Evolutionary conservation across 495 filamentous ascomycete genomes (phyloP), one percentile per base, ranked within the genome.

Genomic region (Massariosphaeria phaeospora): DNA sequence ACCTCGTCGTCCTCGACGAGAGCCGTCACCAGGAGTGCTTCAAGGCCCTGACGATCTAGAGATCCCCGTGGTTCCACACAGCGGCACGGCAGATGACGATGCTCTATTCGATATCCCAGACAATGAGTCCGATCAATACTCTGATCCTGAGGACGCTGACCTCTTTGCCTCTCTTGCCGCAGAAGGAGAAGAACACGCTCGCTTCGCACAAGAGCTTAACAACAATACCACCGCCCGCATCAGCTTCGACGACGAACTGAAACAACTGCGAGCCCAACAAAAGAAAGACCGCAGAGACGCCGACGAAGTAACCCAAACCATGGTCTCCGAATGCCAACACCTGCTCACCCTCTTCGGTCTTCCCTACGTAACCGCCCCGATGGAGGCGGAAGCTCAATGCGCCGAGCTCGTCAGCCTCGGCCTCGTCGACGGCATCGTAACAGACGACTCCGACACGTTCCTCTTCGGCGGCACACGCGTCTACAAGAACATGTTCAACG

Each of bases 401-500:
- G 93, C 93, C 20, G 86, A 95, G 67, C 79, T 98, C 5, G 90
- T 97, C 2, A 71, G 70, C 1, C 73, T 96, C 5, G 85, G 87
- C 0, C 78, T 98, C 2, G 93, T 98, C 20, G 93, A 98, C 66
- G 93, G 93, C 9, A 95, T 97, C 59, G 90, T 98, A n/a, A 98
- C 93, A 0, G 93, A 98, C 64, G 93, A 98, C 66, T 88, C 82
- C 11, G 93, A 98, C 75, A 90, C 83, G n/a, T 97, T 98, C 66
- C 80, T 98, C 11, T 98, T 98, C 64, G 93, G 93, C 34, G 93
- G 93, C 26, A 97, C 89, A 0, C 78, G 93, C 13, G 85, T 98
- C 15, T 98, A 97, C 75, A 96, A 97, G 58, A 96, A 98, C 73
- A 94, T 97, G 89, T 98, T 98, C 78, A 97, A 95, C 68, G 84